These are phyloP conservation scores for Verticillium alfalfae DNA, from an alignment of 2,329 filamentous ascomycete species.

Conservation along the genomic window DNA sequence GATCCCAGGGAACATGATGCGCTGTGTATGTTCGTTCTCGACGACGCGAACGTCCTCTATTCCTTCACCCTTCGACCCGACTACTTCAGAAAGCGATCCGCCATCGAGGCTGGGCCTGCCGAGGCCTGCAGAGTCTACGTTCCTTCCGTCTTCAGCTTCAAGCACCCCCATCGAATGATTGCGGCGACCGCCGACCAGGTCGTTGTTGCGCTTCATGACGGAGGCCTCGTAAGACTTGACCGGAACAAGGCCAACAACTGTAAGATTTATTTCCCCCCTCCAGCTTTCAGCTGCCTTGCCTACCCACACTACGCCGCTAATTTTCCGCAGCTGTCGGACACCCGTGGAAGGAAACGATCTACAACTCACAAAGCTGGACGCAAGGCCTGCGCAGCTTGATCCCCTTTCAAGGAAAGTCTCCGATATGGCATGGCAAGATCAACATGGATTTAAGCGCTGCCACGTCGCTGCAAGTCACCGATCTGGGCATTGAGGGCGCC, in stretches of 20 bases:
- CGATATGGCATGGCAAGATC: conserved; percentile 56
- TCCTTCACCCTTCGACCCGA: conserved; percentile 79
- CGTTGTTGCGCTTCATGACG: conserved; percentile 76
- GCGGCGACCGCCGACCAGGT: conserved; percentile 69
- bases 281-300: neutral
- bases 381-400: conserved; percentile 62
- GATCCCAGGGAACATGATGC: conserved; percentile 75
- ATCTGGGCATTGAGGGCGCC: conserved; percentile 41
- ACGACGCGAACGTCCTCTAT: conserved; percentile 73
- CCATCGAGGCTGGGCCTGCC: conserved; percentile 66
- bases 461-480: conserved; percentile 53
- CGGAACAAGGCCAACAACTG: conserved; percentile 44
- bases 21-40: conserved; percentile 74
- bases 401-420: conserved; percentile 60
- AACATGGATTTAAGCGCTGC: conserved; percentile 65
- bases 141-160: conserved; percentile 70
- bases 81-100: conserved; percentile 66
- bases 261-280: conserved; percentile 22
- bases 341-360: conserved; percentile 68
- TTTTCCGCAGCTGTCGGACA: conserved; percentile 18
- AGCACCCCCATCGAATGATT: conserved; percentile 73
- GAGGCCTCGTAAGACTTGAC: conserved; percentile 67
- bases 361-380: conserved; percentile 68
- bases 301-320: conserved; percentile 8
- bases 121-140: conserved; percentile 72